Conservation (phyloP, 1,284 basidiomycete genomes). For the Microbotryomycetes sp. region DNA sequence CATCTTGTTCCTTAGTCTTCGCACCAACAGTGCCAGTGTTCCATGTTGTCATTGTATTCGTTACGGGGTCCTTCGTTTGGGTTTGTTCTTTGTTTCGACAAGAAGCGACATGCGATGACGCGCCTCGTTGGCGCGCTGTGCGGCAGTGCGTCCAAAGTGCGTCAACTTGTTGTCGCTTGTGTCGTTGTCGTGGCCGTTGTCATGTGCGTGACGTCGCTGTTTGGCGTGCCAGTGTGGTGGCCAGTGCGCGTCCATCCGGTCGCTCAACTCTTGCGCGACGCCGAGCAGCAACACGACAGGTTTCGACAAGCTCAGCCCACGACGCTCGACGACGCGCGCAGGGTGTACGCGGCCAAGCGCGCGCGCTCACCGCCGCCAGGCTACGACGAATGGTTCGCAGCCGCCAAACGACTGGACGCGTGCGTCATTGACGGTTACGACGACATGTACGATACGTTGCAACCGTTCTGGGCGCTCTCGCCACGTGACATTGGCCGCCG, state of each 20-base stretch:
- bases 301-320: neutral
- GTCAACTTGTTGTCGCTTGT: too few species aligned
- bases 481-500: conserved; percentile 7
- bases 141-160: too few species aligned
- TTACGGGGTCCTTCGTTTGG: too few species aligned
- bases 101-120: too few species aligned
- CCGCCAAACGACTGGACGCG: neutral
- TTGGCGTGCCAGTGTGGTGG: neutral
- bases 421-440: conserved; percentile 11
- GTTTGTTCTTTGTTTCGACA: too few species aligned
- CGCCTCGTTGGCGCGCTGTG: too few species aligned
- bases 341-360: neutral
- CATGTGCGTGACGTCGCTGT: neutral
- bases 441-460: conserved; percentile 6
- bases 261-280: conserved; percentile 4
- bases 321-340: conserved; percentile 5
- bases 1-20: too few species aligned
- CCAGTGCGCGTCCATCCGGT: conserved; percentile 12
- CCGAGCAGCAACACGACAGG: neutral
- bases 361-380: conserved; percentile 10
- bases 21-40: too few species aligned
- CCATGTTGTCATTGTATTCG: too few species aligned
- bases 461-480: conserved; percentile 11
- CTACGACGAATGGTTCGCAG: conserved; percentile 12
- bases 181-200: neutral